Conservation (phyloP, 257 asterid species). For the Datura wrightii region DNA sequence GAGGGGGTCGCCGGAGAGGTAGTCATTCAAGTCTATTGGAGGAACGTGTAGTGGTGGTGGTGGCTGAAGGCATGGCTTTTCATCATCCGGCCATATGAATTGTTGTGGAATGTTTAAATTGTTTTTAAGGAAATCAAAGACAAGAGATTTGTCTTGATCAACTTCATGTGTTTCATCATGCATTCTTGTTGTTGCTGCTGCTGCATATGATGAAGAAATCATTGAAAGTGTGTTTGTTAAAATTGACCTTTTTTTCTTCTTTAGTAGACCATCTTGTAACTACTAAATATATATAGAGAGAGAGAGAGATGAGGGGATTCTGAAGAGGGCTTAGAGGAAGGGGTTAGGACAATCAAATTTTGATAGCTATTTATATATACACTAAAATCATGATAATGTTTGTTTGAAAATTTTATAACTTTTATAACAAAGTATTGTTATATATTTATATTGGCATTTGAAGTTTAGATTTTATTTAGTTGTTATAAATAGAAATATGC, state of each 20-base stretch:
- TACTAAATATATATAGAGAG: background rate
- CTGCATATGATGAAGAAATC: slow-evolving; percentile 21
- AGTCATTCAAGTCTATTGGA: slow-evolving; percentile 53
- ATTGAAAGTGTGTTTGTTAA: background rate
- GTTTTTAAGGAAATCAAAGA: slow-evolving; percentile 55
- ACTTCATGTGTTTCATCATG: slow-evolving; percentile 25
- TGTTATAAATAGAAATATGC: too few species aligned
- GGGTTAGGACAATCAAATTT: background rate
- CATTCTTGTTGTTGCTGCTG: slow-evolving; percentile 27
- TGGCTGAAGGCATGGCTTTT: slow-evolving; percentile 52
- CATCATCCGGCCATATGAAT: slow-evolving; percentile 82
- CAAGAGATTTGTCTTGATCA: slow-evolving; percentile 34
- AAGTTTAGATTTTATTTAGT: too few species aligned
- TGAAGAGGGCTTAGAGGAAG: background rate
- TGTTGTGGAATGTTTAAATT: slow-evolving; percentile 63
- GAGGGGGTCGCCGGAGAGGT: slow-evolving; percentile 54
- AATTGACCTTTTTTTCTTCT: background rate
- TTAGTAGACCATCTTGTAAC: background rate
- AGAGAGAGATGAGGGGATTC: background rate
- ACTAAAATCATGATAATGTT: too few species aligned
- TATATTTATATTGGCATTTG: too few species aligned
- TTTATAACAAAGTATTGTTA: too few species aligned
- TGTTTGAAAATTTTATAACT: too few species aligned
- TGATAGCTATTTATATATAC: too few species aligned
- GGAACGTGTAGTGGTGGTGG: slow-evolving; percentile 62